Conservation (phyloP, 345 rosid species). For the Lepidium aucheri region DNA sequence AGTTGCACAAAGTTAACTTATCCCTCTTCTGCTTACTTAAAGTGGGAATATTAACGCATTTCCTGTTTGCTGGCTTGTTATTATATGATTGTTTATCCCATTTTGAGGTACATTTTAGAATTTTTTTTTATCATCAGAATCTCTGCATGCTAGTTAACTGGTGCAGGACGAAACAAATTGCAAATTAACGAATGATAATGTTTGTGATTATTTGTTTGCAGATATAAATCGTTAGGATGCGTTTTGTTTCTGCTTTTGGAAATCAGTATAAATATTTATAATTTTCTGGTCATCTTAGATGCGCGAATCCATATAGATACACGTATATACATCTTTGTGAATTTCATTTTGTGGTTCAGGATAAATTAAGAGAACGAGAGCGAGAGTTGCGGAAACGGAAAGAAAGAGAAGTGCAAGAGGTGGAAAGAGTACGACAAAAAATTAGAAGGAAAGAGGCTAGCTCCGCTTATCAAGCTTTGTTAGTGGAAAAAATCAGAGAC, state of each 20-base stretch:
- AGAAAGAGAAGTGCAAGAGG: constrained; percentile 93
- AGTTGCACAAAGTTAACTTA: background rate
- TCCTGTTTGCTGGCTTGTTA: constrained; percentile 1
- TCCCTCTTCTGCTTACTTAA: background rate
- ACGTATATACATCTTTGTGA: background rate
- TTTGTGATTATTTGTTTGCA: background rate
- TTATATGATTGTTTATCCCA: background rate
- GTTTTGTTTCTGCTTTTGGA: background rate
- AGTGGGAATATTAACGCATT: background rate
- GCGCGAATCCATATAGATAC: background rate
- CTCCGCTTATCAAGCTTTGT: constrained; percentile 84
- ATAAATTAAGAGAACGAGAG: constrained; percentile 83
- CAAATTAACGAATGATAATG: background rate
- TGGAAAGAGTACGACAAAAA: constrained; percentile 85
- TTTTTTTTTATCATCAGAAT: background rate
- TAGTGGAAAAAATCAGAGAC: constrained; percentile 89
- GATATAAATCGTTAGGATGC: too few species aligned
- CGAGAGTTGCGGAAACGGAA: constrained; percentile 82
- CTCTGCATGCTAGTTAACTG: background rate
- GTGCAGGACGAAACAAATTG: background rate
- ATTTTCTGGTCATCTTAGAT: background rate
- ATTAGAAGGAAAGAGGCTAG: constrained; percentile 87
- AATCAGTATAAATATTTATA: background rate
- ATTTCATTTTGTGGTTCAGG: constrained; percentile 35
- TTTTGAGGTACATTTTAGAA: background rate